Base-by-base conservation (phyloP, 2,329 filamentous ascomycete genomes). In the Calonectria hongkongensis region DNA sequence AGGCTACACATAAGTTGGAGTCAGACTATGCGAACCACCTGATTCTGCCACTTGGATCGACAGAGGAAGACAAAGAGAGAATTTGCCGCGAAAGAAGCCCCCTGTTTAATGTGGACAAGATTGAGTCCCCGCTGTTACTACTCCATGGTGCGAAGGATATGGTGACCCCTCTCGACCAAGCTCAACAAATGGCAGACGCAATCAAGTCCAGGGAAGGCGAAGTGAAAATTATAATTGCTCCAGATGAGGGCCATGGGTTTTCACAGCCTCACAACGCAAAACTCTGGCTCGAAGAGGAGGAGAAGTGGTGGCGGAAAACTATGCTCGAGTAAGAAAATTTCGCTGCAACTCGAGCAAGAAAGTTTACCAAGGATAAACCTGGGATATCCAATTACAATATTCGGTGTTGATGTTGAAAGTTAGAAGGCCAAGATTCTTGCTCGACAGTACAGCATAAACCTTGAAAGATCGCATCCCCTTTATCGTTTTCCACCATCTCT, bases 131-230 rank as follows among this genome's bases (percentile, higher is more conserved):
- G 0, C 77, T 92, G 27, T 79, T 92, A 43, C 80, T 93, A n/a
- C 75, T 92, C 6, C 88, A 92, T 27, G 91, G 91, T 0, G 85
- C 84, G 2, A 82, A 82, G 4, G 91, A 93, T 75, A 87, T 86
- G 48, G 86, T 92, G 2, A 91, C 92, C 18, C 91, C 90, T 0
- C 79, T 89, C n/a, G 84, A 86, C 18, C 91, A 93, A 78, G 88
- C 89, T 3, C 82, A 85, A 39, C 85, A 88, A 66, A 89, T 93
- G 80, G 86, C 88, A 12, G 80, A 82, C 48, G 84, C 84, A n/a
- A 83, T 90, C 27, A 80, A 80, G 65, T 75, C 79, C 12, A 83
- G 81, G 2, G 87, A 86, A 0, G 83, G 85, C 1, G 81, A 87
- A 30, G 87, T 89, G 5, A 83, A 85, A 69, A 79, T 90, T 4